Evolutionary conservation across 2,329 filamentous ascomycete genomes (phyloP).

Genomic region (Parafenestella ontariensis): DNA sequence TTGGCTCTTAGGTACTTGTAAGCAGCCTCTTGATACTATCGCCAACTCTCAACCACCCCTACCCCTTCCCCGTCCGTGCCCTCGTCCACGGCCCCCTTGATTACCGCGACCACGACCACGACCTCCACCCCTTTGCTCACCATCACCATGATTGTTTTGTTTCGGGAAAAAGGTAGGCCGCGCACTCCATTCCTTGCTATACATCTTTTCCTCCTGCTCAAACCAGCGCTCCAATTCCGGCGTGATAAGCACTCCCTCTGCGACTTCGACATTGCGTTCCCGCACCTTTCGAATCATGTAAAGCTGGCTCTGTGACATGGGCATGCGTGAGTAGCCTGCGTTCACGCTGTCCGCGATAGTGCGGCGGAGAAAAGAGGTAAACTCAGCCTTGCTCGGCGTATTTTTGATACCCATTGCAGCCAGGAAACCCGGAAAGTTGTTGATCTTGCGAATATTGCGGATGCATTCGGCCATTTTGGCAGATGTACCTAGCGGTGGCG

Average conservation of each 20-base stretch:
- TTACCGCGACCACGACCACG: not conserved
- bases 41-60: not conserved
- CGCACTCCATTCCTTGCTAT: conserved; percentile 17
- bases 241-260: conserved; percentile 17
- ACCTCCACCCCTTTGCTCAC: too few relatives aligned
- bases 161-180: conserved; percentile 28
- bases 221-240: conserved; percentile 20
- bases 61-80: not conserved
- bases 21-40: too few relatives aligned
- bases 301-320: conserved; percentile 31
- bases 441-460: conserved; percentile 53
- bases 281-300: conserved; percentile 28
- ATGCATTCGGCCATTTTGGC: conserved; percentile 53
- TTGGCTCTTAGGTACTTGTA: too few relatives aligned
- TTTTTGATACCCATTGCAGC: conserved; percentile 52
- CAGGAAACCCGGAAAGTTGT: conserved; percentile 54
- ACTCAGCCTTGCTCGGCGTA: conserved; percentile 24
- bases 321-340: conserved; percentile 32
- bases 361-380: conserved; percentile 30
- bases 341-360: conserved; percentile 32
- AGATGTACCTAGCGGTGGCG: conserved; percentile 53
- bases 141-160: too few relatives aligned
- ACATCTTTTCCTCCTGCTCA: conserved; percentile 19
- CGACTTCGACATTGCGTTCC: conserved; percentile 27
- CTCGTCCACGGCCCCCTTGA: not conserved